Evolutionary conservation across 2,329 filamentous ascomycete species (phyloP).

Genomic region (Grosmannia huntii): DNA sequence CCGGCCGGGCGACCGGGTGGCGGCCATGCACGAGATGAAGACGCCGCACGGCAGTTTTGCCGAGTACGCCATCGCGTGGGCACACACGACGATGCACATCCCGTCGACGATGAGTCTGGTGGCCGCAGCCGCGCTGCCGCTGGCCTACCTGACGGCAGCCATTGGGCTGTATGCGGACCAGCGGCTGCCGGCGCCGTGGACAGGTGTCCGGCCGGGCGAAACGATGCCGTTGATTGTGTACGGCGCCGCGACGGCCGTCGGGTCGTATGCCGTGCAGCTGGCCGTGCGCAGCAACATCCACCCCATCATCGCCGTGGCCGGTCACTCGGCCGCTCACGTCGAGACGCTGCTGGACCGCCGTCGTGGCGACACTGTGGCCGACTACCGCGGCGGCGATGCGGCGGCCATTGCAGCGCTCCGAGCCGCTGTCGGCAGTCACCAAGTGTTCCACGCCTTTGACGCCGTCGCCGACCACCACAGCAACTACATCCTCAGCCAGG

Average conservation of each 20-base stretch:
- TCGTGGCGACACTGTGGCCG: constrained; percentile 39
- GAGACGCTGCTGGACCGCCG: constrained; percentile 29
- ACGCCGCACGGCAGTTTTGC: constrained; percentile 23
- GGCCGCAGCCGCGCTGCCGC: constrained; percentile 28
- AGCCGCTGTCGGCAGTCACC: constrained; percentile 20
- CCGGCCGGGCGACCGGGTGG: constrained; percentile 42
- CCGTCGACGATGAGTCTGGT: constrained; percentile 23
- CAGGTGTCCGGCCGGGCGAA: constrained; percentile 21
- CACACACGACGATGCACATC: constrained; percentile 29
- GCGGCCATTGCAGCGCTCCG: constrained; percentile 28
- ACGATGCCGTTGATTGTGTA: constrained; percentile 25
- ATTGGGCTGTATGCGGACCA: constrained; percentile 24
- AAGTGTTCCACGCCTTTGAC: constrained; percentile 11
- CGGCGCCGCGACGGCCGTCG: constrained; percentile 34
- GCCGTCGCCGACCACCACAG: constrained; percentile 35
- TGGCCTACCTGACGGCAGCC: constrained; percentile 30
- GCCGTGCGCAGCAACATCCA: constrained; percentile 34
- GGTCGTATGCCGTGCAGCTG: constrained; percentile 39
- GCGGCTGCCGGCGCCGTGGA: constrained; percentile 25
- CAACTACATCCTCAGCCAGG: constrained; percentile 22
- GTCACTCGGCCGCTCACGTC: constrained; percentile 29
- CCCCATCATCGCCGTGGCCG: constrained; percentile 40
- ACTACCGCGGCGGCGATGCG: constrained; percentile 39
- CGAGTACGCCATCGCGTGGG: constrained; percentile 29
- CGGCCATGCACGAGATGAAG: constrained; percentile 34